phyloP scores from a whole-genome alignment of 768 basidiomycete genomes.

The Pulveroboletus ravenelii region DNA sequence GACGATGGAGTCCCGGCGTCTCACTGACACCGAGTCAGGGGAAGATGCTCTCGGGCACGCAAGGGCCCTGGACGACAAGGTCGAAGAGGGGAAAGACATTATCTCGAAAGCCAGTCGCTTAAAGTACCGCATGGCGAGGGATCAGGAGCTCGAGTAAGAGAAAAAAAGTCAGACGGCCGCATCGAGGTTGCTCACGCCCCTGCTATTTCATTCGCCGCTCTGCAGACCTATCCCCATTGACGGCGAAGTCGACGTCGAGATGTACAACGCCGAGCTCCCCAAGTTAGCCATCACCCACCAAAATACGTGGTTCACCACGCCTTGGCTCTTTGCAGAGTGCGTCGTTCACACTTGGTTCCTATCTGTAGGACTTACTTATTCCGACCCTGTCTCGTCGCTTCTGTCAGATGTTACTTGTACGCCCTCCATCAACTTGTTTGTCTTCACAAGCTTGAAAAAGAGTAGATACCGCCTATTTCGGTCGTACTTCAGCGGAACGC shows the following conservation, averaged over 20 bases:
- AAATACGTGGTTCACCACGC: conserved; percentile 85
- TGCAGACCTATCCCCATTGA: conserved; percentile 68
- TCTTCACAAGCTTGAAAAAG: not conserved
- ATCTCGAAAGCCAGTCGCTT: conserved; percentile 70
- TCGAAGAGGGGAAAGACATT: conserved; percentile 74
- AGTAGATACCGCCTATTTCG: conserved; percentile 79
- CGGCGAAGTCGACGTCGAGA: conserved; percentile 59
- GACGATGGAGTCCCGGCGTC: conserved; percentile 36
- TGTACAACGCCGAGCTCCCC: conserved; percentile 75
- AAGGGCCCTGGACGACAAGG: conserved; percentile 36
- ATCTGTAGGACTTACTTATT: not conserved
- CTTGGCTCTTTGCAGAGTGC: conserved; percentile 96
- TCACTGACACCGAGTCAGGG: conserved; percentile 4
- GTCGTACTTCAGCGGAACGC: conserved; percentile 61
- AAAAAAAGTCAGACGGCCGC: too few relatives aligned
- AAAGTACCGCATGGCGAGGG: conserved; percentile 86
- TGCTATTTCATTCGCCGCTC: not conserved
- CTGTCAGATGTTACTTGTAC: conserved; percentile 66
- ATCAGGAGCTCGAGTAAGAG: conserved; percentile 62
- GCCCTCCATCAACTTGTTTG: conserved; percentile 16
- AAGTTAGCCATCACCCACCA: conserved; percentile 41
- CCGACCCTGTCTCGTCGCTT: not conserved
- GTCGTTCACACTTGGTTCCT: conserved; percentile 22
- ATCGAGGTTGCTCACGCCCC: not conserved
- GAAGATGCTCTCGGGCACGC: conserved; percentile 10